Percentiles rank a stretch among this genome's conserved stretches.
phyloP scores from a whole-genome alignment of 768 basidiomycete genomes.

The Filobasidium floriforme region DNA sequence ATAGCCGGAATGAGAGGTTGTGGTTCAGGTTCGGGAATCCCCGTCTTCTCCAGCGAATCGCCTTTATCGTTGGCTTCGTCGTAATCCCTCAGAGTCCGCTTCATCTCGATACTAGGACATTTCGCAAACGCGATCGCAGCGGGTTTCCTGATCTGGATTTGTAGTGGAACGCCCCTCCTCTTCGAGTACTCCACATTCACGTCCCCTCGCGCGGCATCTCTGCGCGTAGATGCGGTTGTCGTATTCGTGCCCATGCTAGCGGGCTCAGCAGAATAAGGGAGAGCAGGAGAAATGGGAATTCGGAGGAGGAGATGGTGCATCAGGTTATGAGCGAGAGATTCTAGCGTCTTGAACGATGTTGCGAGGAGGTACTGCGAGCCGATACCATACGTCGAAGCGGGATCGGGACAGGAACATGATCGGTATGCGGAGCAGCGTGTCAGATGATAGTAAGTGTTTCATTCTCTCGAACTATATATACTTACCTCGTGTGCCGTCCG shows the following conservation, averaged over 20 bases:
- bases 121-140: conserved; percentile 61
- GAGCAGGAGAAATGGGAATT: conserved; percentile 27
- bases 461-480: no score
- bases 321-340: conserved; percentile 59
- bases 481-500: conserved; percentile 46
- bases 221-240: no score
- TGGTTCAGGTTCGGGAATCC: neutral
- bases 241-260: neutral
- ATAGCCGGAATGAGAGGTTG: conserved; percentile 4
- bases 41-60: neutral
- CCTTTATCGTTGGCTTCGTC: neutral
- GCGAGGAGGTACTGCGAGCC: conserved; percentile 50
- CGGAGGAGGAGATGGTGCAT: conserved; percentile 50
- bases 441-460: no score
- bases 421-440: no score
- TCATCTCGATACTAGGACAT: conserved; percentile 60
- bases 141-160: conserved; percentile 63
- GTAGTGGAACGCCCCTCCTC: conserved; percentile 41
- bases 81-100: conserved; percentile 38
- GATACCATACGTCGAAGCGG: neutral
- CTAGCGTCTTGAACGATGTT: conserved; percentile 59
- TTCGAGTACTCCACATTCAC: neutral
- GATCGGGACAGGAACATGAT: no score
- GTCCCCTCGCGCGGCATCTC: neutral
- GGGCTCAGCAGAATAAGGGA: conserved; percentile 2